A percentile compares a stretch with the other conserved stretches of the same genome.
Evolutionary conservation across 1,284 basidiomycete genomes (phyloP).

Genomic region (Sanghuangporus sanghuang): DNA sequence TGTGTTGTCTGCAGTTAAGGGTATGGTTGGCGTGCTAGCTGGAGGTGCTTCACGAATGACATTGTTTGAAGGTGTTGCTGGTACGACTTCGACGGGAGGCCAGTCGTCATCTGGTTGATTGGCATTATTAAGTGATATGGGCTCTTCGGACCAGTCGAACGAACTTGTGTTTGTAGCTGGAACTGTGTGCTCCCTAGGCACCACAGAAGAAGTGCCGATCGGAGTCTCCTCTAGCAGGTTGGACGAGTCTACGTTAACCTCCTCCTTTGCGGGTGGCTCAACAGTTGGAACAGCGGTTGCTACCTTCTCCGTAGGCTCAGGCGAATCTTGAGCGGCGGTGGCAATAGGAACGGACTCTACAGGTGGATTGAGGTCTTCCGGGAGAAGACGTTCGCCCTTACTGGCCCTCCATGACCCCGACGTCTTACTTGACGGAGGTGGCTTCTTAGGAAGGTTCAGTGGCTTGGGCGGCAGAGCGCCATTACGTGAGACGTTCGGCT

Average conservation of each 20-base stretch:
- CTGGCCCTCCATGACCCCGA: neutral
- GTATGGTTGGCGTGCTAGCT: neutral
- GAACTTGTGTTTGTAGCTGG: neutral
- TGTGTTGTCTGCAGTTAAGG: neutral
- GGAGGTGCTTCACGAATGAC: neutral
- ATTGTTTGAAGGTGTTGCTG: slow-evolving; percentile 1
- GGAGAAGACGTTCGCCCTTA: neutral
- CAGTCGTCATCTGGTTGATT: neutral
- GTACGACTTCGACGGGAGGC: slow-evolving; percentile 4
- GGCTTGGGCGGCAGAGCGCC: slow-evolving; percentile 12
- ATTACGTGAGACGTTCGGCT: neutral
- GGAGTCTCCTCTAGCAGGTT: neutral
- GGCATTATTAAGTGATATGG: slow-evolving; percentile 1
- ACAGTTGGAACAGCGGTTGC: neutral
- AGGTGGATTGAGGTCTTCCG: neutral
- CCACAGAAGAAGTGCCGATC: neutral
- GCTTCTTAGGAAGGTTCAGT: neutral
- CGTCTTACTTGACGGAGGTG: neutral
- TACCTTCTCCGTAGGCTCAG: neutral
- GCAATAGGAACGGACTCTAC: neutral
- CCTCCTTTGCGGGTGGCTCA: neutral
- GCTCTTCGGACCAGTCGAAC: slow-evolving; percentile 18
- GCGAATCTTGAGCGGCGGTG: neutral
- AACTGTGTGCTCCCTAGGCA: neutral
- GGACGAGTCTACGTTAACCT: neutral